Conservation (phyloP, 768 basidiomycete species). For the Phylloporus rhodoxanthus region DNA sequence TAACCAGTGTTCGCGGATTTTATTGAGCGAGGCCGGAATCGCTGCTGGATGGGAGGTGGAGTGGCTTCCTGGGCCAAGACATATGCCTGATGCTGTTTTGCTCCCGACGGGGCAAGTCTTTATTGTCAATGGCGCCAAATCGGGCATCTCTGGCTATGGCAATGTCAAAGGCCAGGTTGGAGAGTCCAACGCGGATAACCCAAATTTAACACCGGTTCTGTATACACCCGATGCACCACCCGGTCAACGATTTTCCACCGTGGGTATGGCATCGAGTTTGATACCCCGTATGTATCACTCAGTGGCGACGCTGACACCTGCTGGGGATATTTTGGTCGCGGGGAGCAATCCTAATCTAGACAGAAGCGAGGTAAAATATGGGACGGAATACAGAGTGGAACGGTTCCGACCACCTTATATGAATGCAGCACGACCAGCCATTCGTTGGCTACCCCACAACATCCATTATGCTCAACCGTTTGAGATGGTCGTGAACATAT, state of each 20-base stretch:
- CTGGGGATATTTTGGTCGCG: constrained; percentile 68
- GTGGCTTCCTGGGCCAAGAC: constrained; percentile 64
- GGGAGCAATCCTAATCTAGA: constrained; percentile 84
- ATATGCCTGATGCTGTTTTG: constrained; percentile 77
- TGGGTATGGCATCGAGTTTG: constrained; percentile 54
- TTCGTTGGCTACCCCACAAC: constrained; percentile 31
- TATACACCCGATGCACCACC: constrained; percentile 52
- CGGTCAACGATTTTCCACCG: constrained; percentile 54
- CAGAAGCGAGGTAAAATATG: constrained; percentile 63
- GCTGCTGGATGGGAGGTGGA: constrained; percentile 68
- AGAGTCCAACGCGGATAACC: constrained; percentile 71
- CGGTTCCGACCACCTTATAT: constrained; percentile 83
- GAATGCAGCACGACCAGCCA: constrained; percentile 50
- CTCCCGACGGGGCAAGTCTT: constrained; percentile 71
- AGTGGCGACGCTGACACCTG: constrained; percentile 72
- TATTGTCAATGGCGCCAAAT: constrained; percentile 69
- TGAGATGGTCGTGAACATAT: constrained; percentile 41
- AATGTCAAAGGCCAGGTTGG: constrained; percentile 69
- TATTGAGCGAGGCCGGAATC: constrained; percentile 61
- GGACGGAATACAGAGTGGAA: constrained; percentile 87
- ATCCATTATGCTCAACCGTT: constrained; percentile 44
- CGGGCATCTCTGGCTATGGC: constrained; percentile 73
- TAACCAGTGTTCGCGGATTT: constrained; percentile 64
- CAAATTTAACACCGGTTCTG: constrained; percentile 61
- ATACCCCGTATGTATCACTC: constrained; percentile 81